phyloP scores from a whole-genome alignment of 192 early-diverging fungal species.

The Bifiguratus adelaidae region DNA sequence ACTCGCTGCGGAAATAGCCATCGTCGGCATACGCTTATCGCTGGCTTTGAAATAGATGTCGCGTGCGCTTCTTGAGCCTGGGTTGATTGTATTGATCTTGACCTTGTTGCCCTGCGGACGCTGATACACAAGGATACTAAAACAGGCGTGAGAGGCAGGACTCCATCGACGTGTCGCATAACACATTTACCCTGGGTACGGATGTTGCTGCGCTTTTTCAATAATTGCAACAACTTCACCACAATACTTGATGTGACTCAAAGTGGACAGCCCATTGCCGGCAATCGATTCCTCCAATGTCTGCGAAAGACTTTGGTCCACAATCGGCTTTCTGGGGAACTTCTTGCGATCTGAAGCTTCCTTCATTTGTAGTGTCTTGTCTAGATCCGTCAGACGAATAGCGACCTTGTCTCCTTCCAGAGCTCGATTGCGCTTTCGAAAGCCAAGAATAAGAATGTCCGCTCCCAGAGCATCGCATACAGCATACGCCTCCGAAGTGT shows the following conservation, averaged over 20 bases:
- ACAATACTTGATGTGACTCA: conserved; percentile 31
- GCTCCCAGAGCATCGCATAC: conserved; percentile 52
- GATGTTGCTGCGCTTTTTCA: conserved; percentile 30
- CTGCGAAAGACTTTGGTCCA: no score
- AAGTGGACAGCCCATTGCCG: conserved; percentile 20
- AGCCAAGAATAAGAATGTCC: conserved; percentile 67
- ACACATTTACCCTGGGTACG: conserved; percentile 34
- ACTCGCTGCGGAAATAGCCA: conserved; percentile 57
- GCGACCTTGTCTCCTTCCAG: conserved; percentile 72
- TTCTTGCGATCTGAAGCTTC: conserved; percentile 36
- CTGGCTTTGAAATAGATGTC: conserved; percentile 72
- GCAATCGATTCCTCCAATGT: conserved; percentile 28
- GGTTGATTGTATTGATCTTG: conserved; percentile 16
- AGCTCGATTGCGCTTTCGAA: conserved; percentile 60
- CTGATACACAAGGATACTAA: background rate
- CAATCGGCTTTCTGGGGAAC: conserved; percentile 29
- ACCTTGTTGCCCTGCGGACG: conserved; percentile 3
- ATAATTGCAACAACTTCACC: conserved; percentile 40
- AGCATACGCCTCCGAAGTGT: conserved; percentile 80
- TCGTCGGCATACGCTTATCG: conserved; percentile 64
- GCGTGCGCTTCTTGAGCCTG: conserved; percentile 11
- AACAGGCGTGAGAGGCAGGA: background rate
- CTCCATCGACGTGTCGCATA: background rate
- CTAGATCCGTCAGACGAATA: conserved; percentile 48
- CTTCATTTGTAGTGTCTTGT: conserved; percentile 39